Percentiles rank a stretch among this genome's conserved stretches.
These are phyloP conservation scores for Miscanthus lutarioriparius DNA, from an alignment of 176 grass and related monocot genomes.

Conservation along the genomic window DNA sequence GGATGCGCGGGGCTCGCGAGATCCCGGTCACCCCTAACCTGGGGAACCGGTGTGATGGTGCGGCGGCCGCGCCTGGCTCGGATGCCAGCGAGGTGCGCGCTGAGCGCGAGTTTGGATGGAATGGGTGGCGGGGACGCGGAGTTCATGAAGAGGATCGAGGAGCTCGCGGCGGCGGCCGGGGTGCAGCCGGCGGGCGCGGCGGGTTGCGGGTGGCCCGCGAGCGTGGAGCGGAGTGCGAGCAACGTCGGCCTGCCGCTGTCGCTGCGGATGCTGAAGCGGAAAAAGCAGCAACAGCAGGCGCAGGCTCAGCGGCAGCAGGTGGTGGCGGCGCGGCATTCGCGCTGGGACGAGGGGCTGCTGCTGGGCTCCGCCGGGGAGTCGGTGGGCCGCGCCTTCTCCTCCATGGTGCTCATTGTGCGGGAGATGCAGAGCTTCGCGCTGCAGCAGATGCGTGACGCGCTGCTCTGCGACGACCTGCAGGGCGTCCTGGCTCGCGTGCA, in stretches of 20 bases:
- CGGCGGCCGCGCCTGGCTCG: not conserved
- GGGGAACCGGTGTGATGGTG: not conserved
- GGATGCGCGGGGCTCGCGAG: slow-evolving; percentile 30
- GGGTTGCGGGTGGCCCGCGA: slow-evolving; percentile 44
- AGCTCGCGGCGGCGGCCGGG: slow-evolving; percentile 43
- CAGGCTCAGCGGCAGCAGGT: not conserved
- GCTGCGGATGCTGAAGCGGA: slow-evolving; percentile 83
- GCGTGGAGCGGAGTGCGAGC: slow-evolving; percentile 52
- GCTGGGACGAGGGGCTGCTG: slow-evolving; percentile 54
- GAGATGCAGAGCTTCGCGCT: slow-evolving; percentile 91
- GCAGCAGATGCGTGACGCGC: slow-evolving; percentile 56
- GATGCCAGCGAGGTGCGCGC: slow-evolving; percentile 22
- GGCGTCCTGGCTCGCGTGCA: slow-evolving; percentile 62
- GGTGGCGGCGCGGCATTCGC: slow-evolving; percentile 16
- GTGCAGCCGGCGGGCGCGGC: slow-evolving; percentile 2
- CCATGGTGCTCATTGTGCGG: slow-evolving; percentile 91
- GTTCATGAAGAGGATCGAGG: slow-evolving; percentile 60
- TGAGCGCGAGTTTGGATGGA: slow-evolving; percentile 48
- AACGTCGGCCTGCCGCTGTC: slow-evolving; percentile 66
- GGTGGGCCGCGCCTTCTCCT: slow-evolving; percentile 83
- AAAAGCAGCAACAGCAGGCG: slow-evolving; percentile 47
- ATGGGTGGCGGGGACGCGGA: slow-evolving; percentile 55
- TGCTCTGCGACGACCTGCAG: slow-evolving; percentile 67
- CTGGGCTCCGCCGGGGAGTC: slow-evolving; percentile 54
- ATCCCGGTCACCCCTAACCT: slow-evolving; percentile 27